Conservation (phyloP, 2,329 filamentous ascomycete genomes). For the Dothiorella sarmentorum region DNA sequence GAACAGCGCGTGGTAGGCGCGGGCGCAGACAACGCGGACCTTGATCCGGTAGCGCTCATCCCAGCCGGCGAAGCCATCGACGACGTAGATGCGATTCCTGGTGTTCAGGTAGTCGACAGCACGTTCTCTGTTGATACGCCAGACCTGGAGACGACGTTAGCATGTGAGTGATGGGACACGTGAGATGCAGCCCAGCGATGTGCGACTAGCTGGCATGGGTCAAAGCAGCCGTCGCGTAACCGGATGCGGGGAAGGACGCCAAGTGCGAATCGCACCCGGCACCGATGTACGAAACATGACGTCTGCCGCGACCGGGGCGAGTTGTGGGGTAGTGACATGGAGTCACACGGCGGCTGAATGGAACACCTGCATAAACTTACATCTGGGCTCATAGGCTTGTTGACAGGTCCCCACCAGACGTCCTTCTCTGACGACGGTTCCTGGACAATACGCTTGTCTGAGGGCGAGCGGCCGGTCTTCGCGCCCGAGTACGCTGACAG, state of each 20-base stretch:
- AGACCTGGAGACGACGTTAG: conserved; percentile 64
- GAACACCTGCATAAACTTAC: conserved; percentile 56
- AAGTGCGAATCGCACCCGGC: conserved; percentile 14
- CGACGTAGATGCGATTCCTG: conserved; percentile 95
- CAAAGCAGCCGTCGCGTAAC: conserved; percentile 4
- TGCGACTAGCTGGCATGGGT: conserved; percentile 5
- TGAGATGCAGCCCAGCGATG: conserved; percentile 21
- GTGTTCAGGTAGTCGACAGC: conserved; percentile 99
- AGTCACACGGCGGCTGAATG: conserved; percentile 5
- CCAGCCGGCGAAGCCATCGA: conserved; percentile 97
- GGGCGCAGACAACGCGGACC: conserved; percentile 95
- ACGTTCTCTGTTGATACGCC: conserved; percentile 99
- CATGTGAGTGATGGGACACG: conserved; percentile 23
- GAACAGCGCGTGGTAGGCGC: conserved; percentile 98
- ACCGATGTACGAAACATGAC: conserved; percentile 27
- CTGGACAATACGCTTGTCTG: conserved; percentile 96
- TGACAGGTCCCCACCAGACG: conserved; percentile 98
- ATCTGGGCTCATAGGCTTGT: conserved; percentile 97
- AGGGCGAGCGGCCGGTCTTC: conserved; percentile 94
- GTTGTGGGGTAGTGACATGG: conserved; percentile 18
- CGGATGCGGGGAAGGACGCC: conserved; percentile 32
- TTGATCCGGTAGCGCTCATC: conserved; percentile 97
- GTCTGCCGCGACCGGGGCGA: conserved; percentile 21
- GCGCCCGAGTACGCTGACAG: conserved; percentile 96
- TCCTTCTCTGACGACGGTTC: conserved; percentile 85